Evolutionary conservation across 192 early-diverging fungal species (phyloP).

Genomic region (Backusella sp.): DNA sequence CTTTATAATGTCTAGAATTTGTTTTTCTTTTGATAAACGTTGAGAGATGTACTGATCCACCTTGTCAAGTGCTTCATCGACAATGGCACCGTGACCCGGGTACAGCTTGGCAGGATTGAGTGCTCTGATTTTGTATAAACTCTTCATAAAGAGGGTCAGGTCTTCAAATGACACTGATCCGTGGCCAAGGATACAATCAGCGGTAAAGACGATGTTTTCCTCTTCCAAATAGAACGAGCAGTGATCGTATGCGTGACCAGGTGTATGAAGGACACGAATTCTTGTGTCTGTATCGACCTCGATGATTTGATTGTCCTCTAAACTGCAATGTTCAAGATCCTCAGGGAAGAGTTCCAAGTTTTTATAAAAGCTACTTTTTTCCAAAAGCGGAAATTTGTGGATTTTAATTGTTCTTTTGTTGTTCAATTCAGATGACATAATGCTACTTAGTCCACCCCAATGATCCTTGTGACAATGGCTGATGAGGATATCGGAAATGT

Average conservation of each 20-base stretch:
- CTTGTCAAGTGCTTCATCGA: conserved; percentile 60
- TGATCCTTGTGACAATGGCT: conserved; percentile 70
- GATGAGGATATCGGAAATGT: conserved; percentile 68
- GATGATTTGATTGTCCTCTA: conserved; percentile 63
- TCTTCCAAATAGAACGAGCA: conserved; percentile 64
- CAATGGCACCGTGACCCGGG: conserved; percentile 70
- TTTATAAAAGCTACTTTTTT: background rate
- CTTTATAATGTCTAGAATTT: conserved; percentile 55
- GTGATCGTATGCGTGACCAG: conserved; percentile 82
- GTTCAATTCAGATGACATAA: conserved; percentile 32
- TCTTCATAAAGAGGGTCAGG: conserved; percentile 67
- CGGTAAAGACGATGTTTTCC: conserved; percentile 70
- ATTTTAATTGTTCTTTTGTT: conserved; percentile 13
- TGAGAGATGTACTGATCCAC: conserved; percentile 79
- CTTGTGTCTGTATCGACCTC: conserved; percentile 53
- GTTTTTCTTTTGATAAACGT: conserved; percentile 67
- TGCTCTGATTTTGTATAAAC: conserved; percentile 52
- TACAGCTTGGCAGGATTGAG: conserved; percentile 48
- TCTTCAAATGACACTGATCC: conserved; percentile 79
- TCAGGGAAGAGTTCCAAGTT: conserved; percentile 28
- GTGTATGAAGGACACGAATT: conserved; percentile 70
- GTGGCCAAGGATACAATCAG: conserved; percentile 82
- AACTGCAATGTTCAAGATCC: conserved; percentile 5
- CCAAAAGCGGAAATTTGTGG: conserved; percentile 14
- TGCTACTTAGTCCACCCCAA: conserved; percentile 47